phyloP scores from a whole-genome alignment of 129 eudicot species.

The Dittrichia graveolens region DNA sequence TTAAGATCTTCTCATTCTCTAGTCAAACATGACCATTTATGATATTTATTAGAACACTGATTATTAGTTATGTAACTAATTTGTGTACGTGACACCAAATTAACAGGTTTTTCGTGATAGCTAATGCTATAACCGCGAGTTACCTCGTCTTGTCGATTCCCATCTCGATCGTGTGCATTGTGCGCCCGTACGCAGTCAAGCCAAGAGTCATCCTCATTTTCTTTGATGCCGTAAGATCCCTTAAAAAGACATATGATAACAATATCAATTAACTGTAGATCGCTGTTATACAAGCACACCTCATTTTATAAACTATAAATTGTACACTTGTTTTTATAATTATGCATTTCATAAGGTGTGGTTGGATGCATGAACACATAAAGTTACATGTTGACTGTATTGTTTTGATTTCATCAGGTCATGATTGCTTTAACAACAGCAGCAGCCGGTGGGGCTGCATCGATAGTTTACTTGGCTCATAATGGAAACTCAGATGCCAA shows the following conservation, averaged over 20 bases:
- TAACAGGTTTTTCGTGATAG: slow-evolving; percentile 78
- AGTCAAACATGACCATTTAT: too few species aligned
- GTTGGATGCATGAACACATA: too few species aligned
- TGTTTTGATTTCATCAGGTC: slow-evolving; percentile 43
- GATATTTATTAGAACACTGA: too few species aligned
- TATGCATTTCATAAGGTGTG: too few species aligned
- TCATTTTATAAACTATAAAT: too few species aligned
- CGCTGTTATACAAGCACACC: neutral
- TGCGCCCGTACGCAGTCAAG: slow-evolving; percentile 58
- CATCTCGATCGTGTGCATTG: slow-evolving; percentile 76
- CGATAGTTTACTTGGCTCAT: slow-evolving; percentile 89
- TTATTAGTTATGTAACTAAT: neutral
- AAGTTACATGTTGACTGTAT: neutral
- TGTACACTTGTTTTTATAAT: too few species aligned
- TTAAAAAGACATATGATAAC: neutral
- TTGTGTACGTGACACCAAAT: neutral
- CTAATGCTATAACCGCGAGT: slow-evolving; percentile 54
- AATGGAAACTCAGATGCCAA: slow-evolving; percentile 70
- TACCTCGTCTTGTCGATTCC: slow-evolving; percentile 75
- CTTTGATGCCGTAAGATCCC: slow-evolving; percentile 56
- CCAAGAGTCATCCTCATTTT: slow-evolving; percentile 63
- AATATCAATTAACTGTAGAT: neutral
- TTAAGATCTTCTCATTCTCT: too few species aligned
- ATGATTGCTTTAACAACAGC: slow-evolving; percentile 58
- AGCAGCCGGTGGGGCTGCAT: slow-evolving; percentile 73